Conservation (phyloP, 2,329 filamentous ascomycete genomes). For the Nakataea oryzae region DNA sequence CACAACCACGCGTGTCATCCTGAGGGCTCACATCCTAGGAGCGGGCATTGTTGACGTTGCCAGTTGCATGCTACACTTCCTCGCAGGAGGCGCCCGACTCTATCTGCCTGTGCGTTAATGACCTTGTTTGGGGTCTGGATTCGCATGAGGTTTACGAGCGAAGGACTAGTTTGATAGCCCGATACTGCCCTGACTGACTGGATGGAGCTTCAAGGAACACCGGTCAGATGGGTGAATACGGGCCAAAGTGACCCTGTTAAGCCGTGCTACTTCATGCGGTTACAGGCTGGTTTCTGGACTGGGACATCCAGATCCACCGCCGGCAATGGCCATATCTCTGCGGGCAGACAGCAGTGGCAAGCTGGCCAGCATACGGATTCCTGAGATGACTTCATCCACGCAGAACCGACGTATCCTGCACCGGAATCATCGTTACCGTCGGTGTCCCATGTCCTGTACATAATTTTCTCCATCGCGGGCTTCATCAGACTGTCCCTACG, state of each 20-base stretch:
- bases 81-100: constrained; percentile 27
- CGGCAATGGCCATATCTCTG: constrained; percentile 44
- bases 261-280: no score
- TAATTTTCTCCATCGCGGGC: constrained; percentile 49
- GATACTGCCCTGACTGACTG: constrained; percentile 46
- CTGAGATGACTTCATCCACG: constrained; percentile 28
- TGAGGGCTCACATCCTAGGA: constrained; percentile 52
- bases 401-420: constrained; percentile 48
- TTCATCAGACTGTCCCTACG: constrained; percentile 41
- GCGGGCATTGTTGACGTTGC: constrained; percentile 60
- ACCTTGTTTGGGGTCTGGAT: constrained; percentile 65
- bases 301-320: constrained; percentile 56
- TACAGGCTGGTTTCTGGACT: constrained; percentile 37
- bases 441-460: constrained; percentile 53
- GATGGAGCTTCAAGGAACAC: constrained; percentile 61
- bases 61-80: constrained; percentile 61
- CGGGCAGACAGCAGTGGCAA: constrained; percentile 36
- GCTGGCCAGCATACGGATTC: constrained; percentile 41
- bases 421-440: constrained; percentile 53
- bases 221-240: no score
- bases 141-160: constrained; percentile 66
- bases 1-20: background rate
- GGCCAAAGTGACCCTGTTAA: constrained; percentile 54
- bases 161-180: constrained; percentile 57
- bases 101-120: constrained; percentile 33